These are phyloP conservation scores for Sporothrix brasiliensis DNA, from an alignment of 2,329 filamentous ascomycete species.

Conservation along the genomic window DNA sequence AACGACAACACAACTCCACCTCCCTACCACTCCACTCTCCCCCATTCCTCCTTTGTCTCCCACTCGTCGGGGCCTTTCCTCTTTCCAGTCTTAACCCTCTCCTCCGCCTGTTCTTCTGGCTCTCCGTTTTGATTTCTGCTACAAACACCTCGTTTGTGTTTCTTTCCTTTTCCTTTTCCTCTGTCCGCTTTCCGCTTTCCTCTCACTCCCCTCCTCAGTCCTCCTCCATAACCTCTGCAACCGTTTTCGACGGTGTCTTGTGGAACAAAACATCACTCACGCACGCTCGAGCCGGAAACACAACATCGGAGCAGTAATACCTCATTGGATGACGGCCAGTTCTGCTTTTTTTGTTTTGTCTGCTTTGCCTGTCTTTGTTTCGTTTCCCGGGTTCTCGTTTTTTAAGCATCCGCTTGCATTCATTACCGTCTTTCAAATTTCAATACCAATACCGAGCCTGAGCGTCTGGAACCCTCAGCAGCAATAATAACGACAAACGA, in stretches of 20 bases:
- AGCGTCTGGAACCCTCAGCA: conserved; percentile 31
- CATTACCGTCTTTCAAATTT: neutral
- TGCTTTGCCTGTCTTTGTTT: neutral
- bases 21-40: conserved; percentile 14
- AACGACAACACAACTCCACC: neutral
- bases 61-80: conserved; percentile 15
- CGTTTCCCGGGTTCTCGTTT: neutral
- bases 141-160: conserved; percentile 20
- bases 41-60: conserved; percentile 15
- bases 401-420: neutral
- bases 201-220: neutral
- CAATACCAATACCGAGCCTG: conserved; percentile 16
- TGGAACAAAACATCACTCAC: conserved; percentile 18
- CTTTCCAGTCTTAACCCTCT: conserved; percentile 18
- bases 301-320: conserved; percentile 10
- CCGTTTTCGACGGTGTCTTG: neutral
- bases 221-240: conserved; percentile 8
- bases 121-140: neutral
- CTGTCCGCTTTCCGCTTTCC: neutral
- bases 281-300: neutral
- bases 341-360: conserved; percentile 1
- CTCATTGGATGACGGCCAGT: conserved; percentile 3
- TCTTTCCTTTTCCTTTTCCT: neutral
- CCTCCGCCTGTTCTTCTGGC: neutral
- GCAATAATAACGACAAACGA: conserved; percentile 4